These are phyloP conservation scores for Rhododendron henanense DNA, from an alignment of 148 eudicot genomes.

Conservation along the genomic window DNA sequence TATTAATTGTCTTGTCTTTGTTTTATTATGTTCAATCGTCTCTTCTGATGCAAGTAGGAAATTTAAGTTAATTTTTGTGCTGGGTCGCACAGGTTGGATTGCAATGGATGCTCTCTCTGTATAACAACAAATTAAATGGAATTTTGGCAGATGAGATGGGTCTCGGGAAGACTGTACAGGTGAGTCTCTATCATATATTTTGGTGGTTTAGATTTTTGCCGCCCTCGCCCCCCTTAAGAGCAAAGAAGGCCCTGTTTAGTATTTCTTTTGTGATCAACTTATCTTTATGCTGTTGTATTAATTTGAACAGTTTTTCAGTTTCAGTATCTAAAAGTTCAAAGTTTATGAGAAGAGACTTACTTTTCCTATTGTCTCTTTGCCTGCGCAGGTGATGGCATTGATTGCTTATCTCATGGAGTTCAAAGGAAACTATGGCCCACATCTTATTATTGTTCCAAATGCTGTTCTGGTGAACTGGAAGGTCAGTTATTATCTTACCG, in stretches of 20 bases:
- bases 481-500: constrained; percentile 36
- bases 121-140: constrained; percentile 95
- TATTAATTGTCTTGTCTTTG: background rate
- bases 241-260: constrained; percentile 3
- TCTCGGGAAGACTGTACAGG: constrained; percentile 99
- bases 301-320: background rate
- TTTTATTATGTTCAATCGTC: constrained; percentile 7
- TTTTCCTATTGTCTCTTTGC: constrained; percentile 5
- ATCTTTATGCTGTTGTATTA: background rate
- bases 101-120: constrained; percentile 99
- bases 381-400: constrained; percentile 84
- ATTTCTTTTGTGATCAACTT: background rate
- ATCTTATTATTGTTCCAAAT: constrained; percentile 96
- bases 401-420: constrained; percentile 98
- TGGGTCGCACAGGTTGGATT: constrained; percentile 77
- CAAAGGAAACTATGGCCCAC: constrained; percentile 98
- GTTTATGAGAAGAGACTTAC: background rate
- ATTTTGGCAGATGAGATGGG: constrained; percentile 99
- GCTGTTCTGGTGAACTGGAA: constrained; percentile 99
- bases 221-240: background rate
- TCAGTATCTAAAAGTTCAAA: background rate
- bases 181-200: constrained; percentile 12
- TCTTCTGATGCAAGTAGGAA: constrained; percentile 7
- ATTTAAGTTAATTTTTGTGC: constrained; percentile 16
- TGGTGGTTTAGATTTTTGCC: background rate